phyloP scores from a whole-genome alignment of 2,329 filamentous ascomycete species.

The Ustilaginoidea virens region DNA sequence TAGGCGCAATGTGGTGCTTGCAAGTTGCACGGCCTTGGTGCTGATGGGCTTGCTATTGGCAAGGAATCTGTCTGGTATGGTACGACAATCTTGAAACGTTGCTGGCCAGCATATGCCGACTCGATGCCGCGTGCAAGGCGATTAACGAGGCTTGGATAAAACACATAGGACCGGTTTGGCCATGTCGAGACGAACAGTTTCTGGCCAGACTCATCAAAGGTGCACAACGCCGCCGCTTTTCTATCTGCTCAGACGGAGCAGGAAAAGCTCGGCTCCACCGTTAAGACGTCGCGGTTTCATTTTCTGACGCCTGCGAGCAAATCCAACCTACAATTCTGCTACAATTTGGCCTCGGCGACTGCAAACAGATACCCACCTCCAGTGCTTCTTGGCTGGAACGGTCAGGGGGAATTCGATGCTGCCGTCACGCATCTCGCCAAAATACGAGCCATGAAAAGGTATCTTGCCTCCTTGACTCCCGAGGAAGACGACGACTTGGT shows the following conservation, averaged over 20 bases:
- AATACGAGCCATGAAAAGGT: conserved; percentile 19
- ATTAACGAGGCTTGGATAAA: too few relatives aligned
- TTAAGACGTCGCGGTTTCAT: conserved; percentile 18
- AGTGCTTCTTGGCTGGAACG: conserved; percentile 23
- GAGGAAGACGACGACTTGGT: conserved; percentile 40
- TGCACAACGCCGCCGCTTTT: too few relatives aligned
- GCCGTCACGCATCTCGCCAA: conserved; percentile 23
- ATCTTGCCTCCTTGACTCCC: conserved; percentile 14
- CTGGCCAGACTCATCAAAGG: too few relatives aligned
- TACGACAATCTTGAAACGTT: too few relatives aligned
- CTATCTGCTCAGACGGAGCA: background rate
- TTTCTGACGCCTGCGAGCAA: conserved; percentile 22
- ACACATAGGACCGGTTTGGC: conserved; percentile 1
- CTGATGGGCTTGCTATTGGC: background rate
- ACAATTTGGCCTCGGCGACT: conserved; percentile 21
- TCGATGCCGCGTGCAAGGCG: too few relatives aligned
- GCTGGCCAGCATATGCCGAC: too few relatives aligned
- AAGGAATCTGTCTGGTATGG: background rate
- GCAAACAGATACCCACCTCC: conserved; percentile 23
- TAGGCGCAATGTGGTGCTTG: conserved; percentile 3
- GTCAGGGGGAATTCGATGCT: conserved; percentile 18
- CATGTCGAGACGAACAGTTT: too few relatives aligned
- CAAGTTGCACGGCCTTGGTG: conserved; percentile 1
- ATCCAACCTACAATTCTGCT: conserved; percentile 21
- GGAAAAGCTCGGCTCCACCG: background rate